These are phyloP conservation scores for Eucalyptus sp. DNA, from an alignment of 345 rosid genomes.

Conservation along the genomic window DNA sequence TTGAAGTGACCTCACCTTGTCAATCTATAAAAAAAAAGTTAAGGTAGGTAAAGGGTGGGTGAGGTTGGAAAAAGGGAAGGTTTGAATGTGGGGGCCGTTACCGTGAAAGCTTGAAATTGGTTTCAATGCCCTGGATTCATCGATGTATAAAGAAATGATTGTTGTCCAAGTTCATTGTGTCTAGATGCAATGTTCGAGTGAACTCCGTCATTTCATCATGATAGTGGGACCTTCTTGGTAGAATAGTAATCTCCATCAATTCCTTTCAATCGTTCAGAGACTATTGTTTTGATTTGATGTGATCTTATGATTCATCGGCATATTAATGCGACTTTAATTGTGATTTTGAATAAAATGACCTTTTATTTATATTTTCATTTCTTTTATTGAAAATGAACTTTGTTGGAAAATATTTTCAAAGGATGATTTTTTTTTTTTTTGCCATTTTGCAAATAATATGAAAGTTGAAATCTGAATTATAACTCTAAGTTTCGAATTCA, in stretches of 20 bases:
- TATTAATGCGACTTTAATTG: no score
- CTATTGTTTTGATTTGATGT: neutral
- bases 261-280: neutral
- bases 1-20: neutral
- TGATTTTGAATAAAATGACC: neutral
- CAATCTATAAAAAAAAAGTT: neutral
- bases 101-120: no score
- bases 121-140: no score
- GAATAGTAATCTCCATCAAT: neutral
- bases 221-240: neutral
- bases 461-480: neutral
- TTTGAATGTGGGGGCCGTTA: no score
- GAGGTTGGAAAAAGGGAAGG: neutral
- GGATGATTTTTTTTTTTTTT: neutral
- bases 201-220: neutral
- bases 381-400: neutral
- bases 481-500: neutral
- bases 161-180: neutral
- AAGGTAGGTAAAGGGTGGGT: neutral
- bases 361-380: neutral
- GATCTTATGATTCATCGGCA: neutral
- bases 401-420: no score
- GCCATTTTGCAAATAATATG: neutral
- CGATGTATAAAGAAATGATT: neutral
- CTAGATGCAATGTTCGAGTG: neutral